Evolutionary conservation across 169 alveolate species (phyloP).

Genomic region (Babesia ovata): DNA sequence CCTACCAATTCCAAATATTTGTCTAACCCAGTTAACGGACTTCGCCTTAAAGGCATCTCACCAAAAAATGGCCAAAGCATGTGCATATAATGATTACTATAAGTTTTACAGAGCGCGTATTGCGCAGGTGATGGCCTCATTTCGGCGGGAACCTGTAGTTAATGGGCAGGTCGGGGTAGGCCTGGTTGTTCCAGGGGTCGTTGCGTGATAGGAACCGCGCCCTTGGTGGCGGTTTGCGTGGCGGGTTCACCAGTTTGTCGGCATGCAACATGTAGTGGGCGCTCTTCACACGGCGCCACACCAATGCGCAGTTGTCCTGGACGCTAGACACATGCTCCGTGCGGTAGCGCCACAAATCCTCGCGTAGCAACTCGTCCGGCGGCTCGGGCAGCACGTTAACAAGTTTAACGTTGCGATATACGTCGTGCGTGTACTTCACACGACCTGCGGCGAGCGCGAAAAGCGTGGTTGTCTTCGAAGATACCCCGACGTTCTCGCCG

Average conservation of each 20-base stretch:
- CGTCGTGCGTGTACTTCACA: constrained; percentile 85
- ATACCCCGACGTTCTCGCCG: constrained; percentile 76
- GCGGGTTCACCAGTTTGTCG: constrained; percentile 67
- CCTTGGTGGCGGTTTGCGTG: constrained; percentile 81
- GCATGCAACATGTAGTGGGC: constrained; percentile 26
- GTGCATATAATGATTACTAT: no score
- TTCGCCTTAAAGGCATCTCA: no score
- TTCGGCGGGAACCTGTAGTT: constrained; percentile 57
- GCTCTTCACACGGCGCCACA: constrained; percentile 75
- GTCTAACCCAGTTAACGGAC: no score
- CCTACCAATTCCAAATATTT: no score
- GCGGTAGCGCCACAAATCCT: constrained; percentile 86
- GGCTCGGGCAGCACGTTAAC: constrained; percentile 86
- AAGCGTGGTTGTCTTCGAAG: constrained; percentile 74
- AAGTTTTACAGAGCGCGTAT: neutral
- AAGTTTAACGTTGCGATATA: constrained; percentile 72
- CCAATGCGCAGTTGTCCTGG: constrained; percentile 83
- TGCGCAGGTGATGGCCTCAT: neutral
- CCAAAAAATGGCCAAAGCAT: no score
- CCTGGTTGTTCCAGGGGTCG: constrained; percentile 82
- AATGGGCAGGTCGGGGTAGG: constrained; percentile 69
- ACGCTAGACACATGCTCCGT: constrained; percentile 84
- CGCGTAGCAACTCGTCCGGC: constrained; percentile 81
- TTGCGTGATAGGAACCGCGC: constrained; percentile 71
- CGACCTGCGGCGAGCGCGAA: constrained; percentile 79